Conservation (phyloP, 2,329 filamentous ascomycete species). For the Emmonsia crescens region DNA sequence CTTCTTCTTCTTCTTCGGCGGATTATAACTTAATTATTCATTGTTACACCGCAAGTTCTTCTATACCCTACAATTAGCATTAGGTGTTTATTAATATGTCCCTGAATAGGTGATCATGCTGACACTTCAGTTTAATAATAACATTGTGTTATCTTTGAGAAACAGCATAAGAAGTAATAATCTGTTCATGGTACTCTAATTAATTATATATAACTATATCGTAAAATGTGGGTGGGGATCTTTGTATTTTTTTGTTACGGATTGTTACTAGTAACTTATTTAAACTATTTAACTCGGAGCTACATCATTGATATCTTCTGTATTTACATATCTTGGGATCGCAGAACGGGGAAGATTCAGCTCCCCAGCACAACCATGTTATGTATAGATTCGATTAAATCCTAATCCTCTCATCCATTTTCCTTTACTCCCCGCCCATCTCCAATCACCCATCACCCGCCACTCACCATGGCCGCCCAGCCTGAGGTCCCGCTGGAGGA, state of each 20-base stretch:
- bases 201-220: too few relatives aligned
- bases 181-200: too few relatives aligned
- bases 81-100: too few relatives aligned
- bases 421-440: background rate
- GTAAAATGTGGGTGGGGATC: too few relatives aligned
- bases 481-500: conserved; percentile 33
- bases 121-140: background rate
- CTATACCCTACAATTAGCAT: too few relatives aligned
- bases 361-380: background rate
- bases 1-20: background rate
- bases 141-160: background rate
- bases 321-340: background rate
- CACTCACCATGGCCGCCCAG: conserved; percentile 21
- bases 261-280: background rate
- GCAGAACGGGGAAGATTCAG: background rate
- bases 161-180: too few relatives aligned
- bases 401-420: background rate
- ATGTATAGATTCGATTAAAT: background rate
- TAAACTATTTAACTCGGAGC: background rate
- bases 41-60: too few relatives aligned
- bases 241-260: background rate
- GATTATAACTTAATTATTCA: too few relatives aligned
- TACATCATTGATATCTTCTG: background rate
- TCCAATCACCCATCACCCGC: too few relatives aligned
- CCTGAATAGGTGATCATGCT: background rate